phyloP scores from a whole-genome alignment of 176 grass and related monocot species.

The barley (Hordeum vulgare) region MorexV3_pseudomolecules_assembly NC_058524.1:483505044-483505543 shows the following conservation, averaged over 20 bases:
- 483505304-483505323: neutral
- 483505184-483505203: too few relatives aligned
- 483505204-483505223: too few relatives aligned
- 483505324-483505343: neutral
- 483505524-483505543: neutral
- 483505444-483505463: neutral
- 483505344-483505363: neutral
- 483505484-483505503: neutral
- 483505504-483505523: neutral
- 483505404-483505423: neutral
- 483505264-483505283: neutral
- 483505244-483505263: neutral
- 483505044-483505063: too few relatives aligned
- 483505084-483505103: too few relatives aligned
- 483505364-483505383: neutral
- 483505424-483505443: neutral
- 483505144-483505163: too few relatives aligned
- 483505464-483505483: neutral
- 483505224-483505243: neutral
- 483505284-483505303: neutral
- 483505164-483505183: too few relatives aligned
- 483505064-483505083: too few relatives aligned
- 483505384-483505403: neutral
- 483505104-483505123: too few relatives aligned
- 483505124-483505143: too few relatives aligned